phyloP scores from a whole-genome alignment of 805 yeast species.

The Teunomyces barrocoloradensis region DNA sequence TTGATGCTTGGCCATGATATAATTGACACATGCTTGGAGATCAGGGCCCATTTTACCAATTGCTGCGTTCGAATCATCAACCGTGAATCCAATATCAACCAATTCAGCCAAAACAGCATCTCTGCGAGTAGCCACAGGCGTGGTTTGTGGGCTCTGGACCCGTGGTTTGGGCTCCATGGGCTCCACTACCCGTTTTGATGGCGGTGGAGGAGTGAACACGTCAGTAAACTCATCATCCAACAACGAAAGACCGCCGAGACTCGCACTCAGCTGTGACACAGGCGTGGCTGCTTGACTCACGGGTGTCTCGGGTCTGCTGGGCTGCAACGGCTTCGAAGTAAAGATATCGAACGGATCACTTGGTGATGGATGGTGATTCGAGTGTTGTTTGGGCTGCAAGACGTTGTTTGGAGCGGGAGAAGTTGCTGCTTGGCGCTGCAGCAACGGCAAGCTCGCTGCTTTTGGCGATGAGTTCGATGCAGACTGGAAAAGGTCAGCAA shows the following conservation, averaged over 20 bases:
- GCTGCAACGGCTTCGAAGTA: conserved; percentile 4
- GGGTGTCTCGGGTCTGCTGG: not conserved
- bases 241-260: conserved; percentile 14
- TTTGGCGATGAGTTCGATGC: conserved; percentile 9
- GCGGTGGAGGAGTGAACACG: conserved; percentile 20
- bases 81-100: conserved; percentile 76
- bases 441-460: not conserved
- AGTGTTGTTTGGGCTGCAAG: not conserved
- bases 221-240: conserved; percentile 46
- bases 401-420: conserved; percentile 1
- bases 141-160: not conserved
- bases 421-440: not conserved
- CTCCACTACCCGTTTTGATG: not conserved
- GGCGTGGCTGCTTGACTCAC: not conserved
- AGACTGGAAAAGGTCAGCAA: conserved; percentile 40
- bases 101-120: conserved; percentile 64
- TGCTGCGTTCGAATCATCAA: conserved; percentile 59
- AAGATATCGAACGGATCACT: conserved; percentile 29
- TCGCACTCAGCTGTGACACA: not conserved
- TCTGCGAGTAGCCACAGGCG: not conserved
- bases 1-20: conserved; percentile 49
- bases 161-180: not conserved
- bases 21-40: conserved; percentile 63
- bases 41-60: conserved; percentile 57
- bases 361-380: not conserved